These are phyloP conservation scores for Emergomyces pasteurianus DNA, from an alignment of 2,329 filamentous ascomycete species.

Conservation along the genomic window DNA sequence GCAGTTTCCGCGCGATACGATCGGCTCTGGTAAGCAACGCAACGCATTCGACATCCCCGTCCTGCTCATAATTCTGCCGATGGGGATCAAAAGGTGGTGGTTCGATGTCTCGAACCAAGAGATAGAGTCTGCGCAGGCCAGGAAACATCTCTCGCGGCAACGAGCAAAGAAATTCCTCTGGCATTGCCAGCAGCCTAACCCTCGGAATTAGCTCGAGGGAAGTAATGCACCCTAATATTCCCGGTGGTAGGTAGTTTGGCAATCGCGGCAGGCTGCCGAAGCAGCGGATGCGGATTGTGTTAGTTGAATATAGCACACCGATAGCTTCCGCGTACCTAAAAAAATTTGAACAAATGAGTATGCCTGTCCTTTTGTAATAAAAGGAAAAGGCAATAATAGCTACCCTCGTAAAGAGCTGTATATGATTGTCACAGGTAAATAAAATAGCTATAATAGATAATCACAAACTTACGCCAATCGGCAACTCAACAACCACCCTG, in stretches of 20 bases:
- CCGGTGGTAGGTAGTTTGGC: neutral
- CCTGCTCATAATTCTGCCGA: neutral
- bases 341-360: neutral
- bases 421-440: neutral
- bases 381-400: neutral
- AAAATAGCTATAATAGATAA: neutral
- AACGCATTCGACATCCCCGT: neutral
- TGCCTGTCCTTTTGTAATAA: neutral
- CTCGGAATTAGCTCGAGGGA: neutral
- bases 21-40: neutral
- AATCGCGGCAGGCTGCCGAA: neutral
- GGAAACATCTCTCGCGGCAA: neutral
- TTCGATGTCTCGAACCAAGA: neutral
- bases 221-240: neutral
- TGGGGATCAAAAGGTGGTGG: neutral
- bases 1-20: neutral
- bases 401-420: neutral
- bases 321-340: neutral
- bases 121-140: neutral
- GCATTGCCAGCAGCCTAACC: neutral
- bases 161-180: neutral
- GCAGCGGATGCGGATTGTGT: neutral
- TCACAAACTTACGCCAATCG: neutral
- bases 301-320: neutral
- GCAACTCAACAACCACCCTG: neutral